Base-by-base conservation (phyloP, 257 asterid species). In the Nicotiana tabacum region DNA sequence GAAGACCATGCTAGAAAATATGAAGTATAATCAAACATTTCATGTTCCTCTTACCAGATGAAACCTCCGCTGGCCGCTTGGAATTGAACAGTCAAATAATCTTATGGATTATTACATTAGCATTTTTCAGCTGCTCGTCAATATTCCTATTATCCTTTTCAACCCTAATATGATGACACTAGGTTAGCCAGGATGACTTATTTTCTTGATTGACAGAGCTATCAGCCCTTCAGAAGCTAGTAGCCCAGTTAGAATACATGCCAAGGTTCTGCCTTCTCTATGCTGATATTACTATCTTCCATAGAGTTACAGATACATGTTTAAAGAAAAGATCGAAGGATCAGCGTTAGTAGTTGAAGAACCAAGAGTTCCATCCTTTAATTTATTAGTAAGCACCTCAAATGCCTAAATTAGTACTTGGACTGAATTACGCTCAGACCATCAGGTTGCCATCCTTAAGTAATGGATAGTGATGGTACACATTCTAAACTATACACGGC, bases 161-260 rank as follows among this genome's bases (percentile, higher is more conserved):
- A 46, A 72, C 79, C 56, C 24, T 46, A 48, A 74, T 48, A n/a
- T 74, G 80, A 74, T 48, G 80, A n/a, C 80, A 24, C 27, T 48
- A 72, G 62, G 62, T 39, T 30, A 15, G 43, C 39, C 48, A 6
- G 21, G 60, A 43, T 72, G n/a, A 21, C 37, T 21, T 72, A 72
- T 46, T 70, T 70, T 72, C 60, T 72, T 70, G 37, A 72, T 70
- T 72, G 37, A 21, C 37, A 43, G 21, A 72, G 18, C 12, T 72
- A 43, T 72, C 37, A 21, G 37, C 60, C 17, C 11, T 72, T 43
- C 60, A 2, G 78, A 72, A 72, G 21, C 78, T 27, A 43, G 37
- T 72, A 43, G 21, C 60, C 37, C 3, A 1, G 78, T 43, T 27
- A 46, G 55, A 39, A 70, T 43, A 43, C 60, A 43, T 21, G 37